Evolutionary conservation across 1,284 basidiomycete species (phyloP).

Genomic region (Austroboletus sp.): DNA sequence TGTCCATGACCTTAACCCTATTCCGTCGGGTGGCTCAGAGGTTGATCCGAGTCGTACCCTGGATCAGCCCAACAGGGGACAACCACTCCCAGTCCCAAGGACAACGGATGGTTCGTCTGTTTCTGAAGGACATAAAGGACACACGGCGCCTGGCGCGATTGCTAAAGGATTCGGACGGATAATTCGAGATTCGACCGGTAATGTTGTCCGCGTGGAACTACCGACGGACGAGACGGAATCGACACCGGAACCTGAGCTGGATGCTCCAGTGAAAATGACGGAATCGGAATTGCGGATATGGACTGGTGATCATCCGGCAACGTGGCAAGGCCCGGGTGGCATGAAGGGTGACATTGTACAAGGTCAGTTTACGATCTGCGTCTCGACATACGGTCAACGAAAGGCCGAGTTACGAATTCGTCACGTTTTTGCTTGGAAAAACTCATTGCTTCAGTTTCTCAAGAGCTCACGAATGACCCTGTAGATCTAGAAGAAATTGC

Average conservation of each 20-base stretch:
- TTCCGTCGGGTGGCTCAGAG: constrained; percentile 56
- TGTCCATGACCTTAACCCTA: constrained; percentile 59
- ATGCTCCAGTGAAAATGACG: constrained; percentile 18
- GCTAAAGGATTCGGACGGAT: constrained; percentile 81
- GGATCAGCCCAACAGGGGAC: constrained; percentile 10
- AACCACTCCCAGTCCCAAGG: not conserved
- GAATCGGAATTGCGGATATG: constrained; percentile 20
- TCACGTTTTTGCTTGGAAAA: not conserved
- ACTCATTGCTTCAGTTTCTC: not conserved
- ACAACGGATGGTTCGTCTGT: not conserved
- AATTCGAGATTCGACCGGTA: constrained; percentile 76
- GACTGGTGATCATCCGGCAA: constrained; percentile 12
- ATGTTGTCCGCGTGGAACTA: constrained; percentile 72
- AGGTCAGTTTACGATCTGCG: constrained; percentile 31
- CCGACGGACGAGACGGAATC: constrained; percentile 45
- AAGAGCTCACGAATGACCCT: constrained; percentile 10
- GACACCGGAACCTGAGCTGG: constrained; percentile 27
- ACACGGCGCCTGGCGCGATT: constrained; percentile 26
- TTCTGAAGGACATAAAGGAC: not conserved
- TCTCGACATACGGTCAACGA: not conserved
- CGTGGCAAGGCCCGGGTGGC: not conserved
- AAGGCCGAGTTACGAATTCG: not conserved
- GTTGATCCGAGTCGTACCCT: constrained; percentile 6
- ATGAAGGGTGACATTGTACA: constrained; percentile 21
- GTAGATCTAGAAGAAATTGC: constrained; percentile 45